Conservation (phyloP, 2,329 filamentous ascomycete genomes). For the Didymella segeticola region DNA sequence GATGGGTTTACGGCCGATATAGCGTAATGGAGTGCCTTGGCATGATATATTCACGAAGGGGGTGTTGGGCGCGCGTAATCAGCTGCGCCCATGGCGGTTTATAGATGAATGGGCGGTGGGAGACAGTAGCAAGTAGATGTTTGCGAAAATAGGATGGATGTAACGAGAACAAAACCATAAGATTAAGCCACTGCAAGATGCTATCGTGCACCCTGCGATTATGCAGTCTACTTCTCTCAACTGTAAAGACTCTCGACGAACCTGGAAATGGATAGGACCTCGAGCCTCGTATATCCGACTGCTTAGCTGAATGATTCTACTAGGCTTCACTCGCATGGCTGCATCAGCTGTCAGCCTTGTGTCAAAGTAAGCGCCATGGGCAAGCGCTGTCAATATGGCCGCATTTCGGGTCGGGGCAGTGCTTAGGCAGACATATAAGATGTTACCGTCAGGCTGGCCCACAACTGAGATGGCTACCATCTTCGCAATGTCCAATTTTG, state of each 20-base stretch:
- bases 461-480: no score
- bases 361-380: background rate
- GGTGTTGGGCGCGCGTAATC: background rate
- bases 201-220: background rate
- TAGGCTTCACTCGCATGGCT: background rate
- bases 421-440: background rate
- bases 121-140: conserved; percentile 11
- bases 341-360: background rate
- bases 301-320: no score
- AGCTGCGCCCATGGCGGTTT: background rate
- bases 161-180: background rate
- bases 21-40: conserved; percentile 4
- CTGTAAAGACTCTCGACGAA: background rate
- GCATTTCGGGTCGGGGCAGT: conserved; percentile 6
- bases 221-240: background rate
- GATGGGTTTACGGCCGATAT: conserved; percentile 10
- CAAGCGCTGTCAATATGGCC: background rate
- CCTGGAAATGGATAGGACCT: no score
- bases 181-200: background rate
- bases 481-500: no score
- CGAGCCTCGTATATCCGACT: background rate
- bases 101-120: conserved; percentile 1
- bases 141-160: conserved; percentile 7
- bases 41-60: conserved; percentile 6
- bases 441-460: no score